Conservation (phyloP, 1,139 yeast genomes). For the Suhomyces coccinellae region DNA sequence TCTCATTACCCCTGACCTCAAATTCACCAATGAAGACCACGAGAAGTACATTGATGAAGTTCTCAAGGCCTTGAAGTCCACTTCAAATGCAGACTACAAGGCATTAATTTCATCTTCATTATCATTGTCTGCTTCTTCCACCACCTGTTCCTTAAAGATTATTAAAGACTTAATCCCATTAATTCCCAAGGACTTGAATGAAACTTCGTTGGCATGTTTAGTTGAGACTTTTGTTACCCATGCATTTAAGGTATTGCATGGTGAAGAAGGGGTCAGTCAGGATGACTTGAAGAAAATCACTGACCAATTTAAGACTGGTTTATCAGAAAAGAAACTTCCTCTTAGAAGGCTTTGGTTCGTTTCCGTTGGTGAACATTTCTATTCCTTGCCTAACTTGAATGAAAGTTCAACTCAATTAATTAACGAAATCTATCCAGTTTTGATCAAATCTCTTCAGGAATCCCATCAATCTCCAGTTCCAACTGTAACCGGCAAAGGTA, state of each 20-base stretch:
- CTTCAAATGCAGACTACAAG: slow-evolving; percentile 72
- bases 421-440: slow-evolving; percentile 29
- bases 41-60: slow-evolving; percentile 48
- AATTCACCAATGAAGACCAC: slow-evolving; percentile 3
- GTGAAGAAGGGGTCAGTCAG: slow-evolving; percentile 12
- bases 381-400: slow-evolving; percentile 5
- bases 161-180: slow-evolving; percentile 49
- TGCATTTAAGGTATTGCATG: slow-evolving; percentile 23
- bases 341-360: slow-evolving; percentile 70
- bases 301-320: slow-evolving; percentile 53
- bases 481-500: slow-evolving; percentile 47
- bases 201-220: slow-evolving; percentile 53
- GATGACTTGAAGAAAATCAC: slow-evolving; percentile 16
- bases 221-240: slow-evolving; percentile 53
- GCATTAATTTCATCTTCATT: slow-evolving; percentile 23
- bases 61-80: slow-evolving; percentile 56
- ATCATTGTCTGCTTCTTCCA: slow-evolving; percentile 9
- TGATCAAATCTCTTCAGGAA: slow-evolving; percentile 41
- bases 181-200: slow-evolving; percentile 75
- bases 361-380: slow-evolving; percentile 40
- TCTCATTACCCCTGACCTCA: neutral
- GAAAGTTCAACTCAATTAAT: slow-evolving; percentile 12
- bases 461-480: slow-evolving; percentile 51
- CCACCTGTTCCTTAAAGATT: slow-evolving; percentile 28
- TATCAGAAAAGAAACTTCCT: slow-evolving; percentile 62